Conservation (phyloP, 495 filamentous ascomycete species). For the Bathelium albidoporum region DNA sequence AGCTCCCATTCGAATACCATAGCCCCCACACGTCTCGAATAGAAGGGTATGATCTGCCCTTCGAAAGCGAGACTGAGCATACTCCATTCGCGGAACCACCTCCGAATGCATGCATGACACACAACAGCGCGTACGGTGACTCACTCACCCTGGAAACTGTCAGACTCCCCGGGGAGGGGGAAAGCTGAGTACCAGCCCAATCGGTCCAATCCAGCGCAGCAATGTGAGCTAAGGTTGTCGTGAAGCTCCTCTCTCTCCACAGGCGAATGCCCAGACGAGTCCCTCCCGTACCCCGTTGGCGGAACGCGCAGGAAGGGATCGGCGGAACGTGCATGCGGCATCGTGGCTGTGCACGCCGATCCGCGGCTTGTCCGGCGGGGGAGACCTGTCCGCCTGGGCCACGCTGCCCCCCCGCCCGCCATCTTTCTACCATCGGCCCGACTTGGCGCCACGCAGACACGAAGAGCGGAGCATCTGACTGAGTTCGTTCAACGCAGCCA, state of each 20-base stretch:
- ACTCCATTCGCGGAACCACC: neutral
- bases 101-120: neutral
- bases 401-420: neutral
- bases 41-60: neutral
- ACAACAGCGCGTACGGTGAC: neutral
- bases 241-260: no score
- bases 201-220: neutral
- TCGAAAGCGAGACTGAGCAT: neutral
- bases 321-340: neutral
- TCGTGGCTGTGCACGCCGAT: conserved; percentile 2
- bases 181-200: neutral
- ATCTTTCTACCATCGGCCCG: neutral
- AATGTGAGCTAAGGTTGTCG: neutral
- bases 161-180: neutral
- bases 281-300: neutral
- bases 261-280: no score
- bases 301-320: neutral
- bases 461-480: neutral
- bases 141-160: neutral
- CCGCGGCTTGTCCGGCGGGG: neutral
- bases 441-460: neutral
- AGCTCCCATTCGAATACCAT: neutral
- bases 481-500: neutral
- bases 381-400: neutral
- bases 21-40: neutral